Conservation (phyloP, 2,329 filamentous ascomycete genomes). For the Phialocephala subalpina region DNA sequence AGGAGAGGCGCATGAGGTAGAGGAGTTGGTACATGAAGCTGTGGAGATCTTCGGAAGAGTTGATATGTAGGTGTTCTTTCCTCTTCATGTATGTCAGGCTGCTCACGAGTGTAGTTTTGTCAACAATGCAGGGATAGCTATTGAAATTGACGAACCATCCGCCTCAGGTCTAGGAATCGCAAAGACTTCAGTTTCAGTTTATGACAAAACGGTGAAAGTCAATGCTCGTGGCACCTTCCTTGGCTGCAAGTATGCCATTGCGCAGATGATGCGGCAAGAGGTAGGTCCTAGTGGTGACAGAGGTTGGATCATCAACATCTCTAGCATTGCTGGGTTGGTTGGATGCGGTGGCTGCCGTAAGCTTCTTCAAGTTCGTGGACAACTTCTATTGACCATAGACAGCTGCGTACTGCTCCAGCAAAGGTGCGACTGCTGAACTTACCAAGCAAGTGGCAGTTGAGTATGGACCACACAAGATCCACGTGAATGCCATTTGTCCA, state of each 20-base stretch:
- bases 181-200: not conserved
- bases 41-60: conserved; percentile 5
- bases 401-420: conserved; percentile 3
- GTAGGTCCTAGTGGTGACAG: not conserved
- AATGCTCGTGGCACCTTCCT: conserved; percentile 10
- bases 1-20: not conserved
- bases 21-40: conserved; percentile 6
- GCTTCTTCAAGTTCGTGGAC: not conserved
- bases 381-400: not conserved
- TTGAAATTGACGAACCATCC: conserved; percentile 8
- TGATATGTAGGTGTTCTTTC: conserved; percentile 1
- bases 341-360: not conserved
- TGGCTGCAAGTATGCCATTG: conserved; percentile 8
- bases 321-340: conserved; percentile 10
- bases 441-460: not conserved
- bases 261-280: conserved; percentile 21
- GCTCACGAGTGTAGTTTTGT: not conserved
- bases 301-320: conserved; percentile 20
- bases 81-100: not conserved
- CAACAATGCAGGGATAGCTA: conserved; percentile 14
- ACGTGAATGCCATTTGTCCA: not conserved
- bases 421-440: not conserved
- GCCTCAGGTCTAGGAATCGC: not conserved
- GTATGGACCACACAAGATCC: not conserved
- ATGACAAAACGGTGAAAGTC: conserved; percentile 6